phyloP scores from a whole-genome alignment of 352 stramenopile genomes.

The Phytophthora sojae region DNA sequence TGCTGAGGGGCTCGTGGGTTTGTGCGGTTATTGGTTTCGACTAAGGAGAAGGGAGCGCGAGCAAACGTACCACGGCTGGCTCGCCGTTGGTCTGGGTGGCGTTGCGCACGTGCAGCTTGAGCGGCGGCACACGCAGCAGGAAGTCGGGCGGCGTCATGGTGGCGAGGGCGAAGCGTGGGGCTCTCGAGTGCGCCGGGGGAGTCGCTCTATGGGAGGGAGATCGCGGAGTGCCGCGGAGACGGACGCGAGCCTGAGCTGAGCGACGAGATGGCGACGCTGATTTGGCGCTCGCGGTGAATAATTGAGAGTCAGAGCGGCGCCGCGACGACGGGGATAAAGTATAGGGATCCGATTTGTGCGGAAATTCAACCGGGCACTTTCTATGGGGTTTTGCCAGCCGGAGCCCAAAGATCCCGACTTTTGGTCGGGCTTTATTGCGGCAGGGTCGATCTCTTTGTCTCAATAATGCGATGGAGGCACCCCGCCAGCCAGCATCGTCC shows the following conservation, averaged over 20 bases:
- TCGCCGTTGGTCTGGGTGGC: slow-evolving; percentile 63
- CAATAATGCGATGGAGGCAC: slow-evolving; percentile 1
- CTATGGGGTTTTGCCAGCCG: slow-evolving; percentile 1
- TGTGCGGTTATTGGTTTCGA: background rate
- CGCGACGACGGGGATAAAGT: slow-evolving; percentile 11
- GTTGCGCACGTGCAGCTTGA: slow-evolving; percentile 70
- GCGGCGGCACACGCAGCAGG: slow-evolving; percentile 52
- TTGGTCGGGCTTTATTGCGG: background rate
- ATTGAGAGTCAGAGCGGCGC: slow-evolving; percentile 28
- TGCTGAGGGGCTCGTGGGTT: background rate
- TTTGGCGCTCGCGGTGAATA: slow-evolving; percentile 10
- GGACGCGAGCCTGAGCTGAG: slow-evolving; percentile 10
- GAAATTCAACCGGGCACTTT: slow-evolving; percentile 21
- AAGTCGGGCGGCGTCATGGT: slow-evolving; percentile 56
- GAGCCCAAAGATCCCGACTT: background rate
- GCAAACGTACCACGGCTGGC: slow-evolving; percentile 54
- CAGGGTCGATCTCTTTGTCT: slow-evolving; percentile 1
- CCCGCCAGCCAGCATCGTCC: background rate
- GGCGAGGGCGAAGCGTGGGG: background rate
- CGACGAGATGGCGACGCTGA: slow-evolving; percentile 19
- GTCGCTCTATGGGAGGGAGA: slow-evolving; percentile 23
- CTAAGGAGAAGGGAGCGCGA: background rate
- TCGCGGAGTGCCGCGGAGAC: slow-evolving; percentile 2
- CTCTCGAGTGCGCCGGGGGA: slow-evolving; percentile 5
- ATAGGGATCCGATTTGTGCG: background rate